Percentiles rank a stretch among this genome's conserved stretches.
phyloP scores from a whole-genome alignment of 495 filamentous ascomycete species.

The Hypoxylon trugodes region DNA sequence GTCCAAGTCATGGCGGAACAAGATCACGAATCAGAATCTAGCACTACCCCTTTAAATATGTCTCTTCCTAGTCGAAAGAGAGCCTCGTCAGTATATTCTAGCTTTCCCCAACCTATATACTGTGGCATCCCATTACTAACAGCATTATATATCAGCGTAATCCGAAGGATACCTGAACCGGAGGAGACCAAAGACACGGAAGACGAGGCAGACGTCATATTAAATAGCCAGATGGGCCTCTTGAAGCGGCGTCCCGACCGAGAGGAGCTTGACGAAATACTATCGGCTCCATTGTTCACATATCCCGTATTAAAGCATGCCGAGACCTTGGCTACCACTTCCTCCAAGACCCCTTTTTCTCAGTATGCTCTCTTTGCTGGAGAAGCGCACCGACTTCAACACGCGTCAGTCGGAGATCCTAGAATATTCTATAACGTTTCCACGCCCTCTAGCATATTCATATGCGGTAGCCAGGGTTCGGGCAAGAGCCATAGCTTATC shows the following conservation, averaged over 20 bases:
- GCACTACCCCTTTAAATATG: neutral
- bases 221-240: neutral
- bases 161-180: neutral
- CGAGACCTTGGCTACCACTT: neutral
- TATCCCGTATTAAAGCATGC: neutral
- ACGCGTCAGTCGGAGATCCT: neutral
- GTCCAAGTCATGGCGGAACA: neutral
- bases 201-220: neutral
- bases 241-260: neutral
- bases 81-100: no score
- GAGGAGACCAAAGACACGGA: neutral
- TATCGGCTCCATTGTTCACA: neutral
- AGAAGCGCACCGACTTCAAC: neutral
- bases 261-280: neutral
- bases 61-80: no score
- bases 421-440: constrained; percentile 1
- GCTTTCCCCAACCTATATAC: no score
- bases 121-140: no score
- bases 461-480: neutral
- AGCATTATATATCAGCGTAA: no score
- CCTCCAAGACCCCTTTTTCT: neutral
- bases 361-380: constrained; percentile 4
- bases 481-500: neutral
- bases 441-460: neutral
- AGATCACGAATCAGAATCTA: neutral